A percentile compares a stretch with the other conserved stretches of the same genome.
phyloP scores from a whole-genome alignment of 306 rosid species.

The Argentina anserina region DNA sequence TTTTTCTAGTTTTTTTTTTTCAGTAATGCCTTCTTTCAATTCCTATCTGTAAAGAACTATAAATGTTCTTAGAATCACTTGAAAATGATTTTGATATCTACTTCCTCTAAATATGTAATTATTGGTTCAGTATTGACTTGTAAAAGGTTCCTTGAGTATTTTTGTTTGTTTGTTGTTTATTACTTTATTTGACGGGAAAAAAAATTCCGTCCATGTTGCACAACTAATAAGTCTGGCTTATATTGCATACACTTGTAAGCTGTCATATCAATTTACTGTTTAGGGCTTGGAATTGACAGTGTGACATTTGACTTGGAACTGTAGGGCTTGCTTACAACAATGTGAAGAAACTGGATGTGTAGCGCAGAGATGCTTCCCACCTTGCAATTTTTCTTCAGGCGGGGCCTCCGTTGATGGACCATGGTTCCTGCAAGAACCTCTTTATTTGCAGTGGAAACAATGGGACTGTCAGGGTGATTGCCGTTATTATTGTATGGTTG shows the following conservation, averaged over 20 bases:
- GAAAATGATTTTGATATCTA: not conserved
- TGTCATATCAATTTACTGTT: not conserved
- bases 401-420: constrained; percentile 33
- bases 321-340: constrained; percentile 54
- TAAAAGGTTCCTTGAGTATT: not conserved
- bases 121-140: not conserved
- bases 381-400: constrained; percentile 46
- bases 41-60: not conserved
- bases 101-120: not conserved
- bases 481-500: constrained; percentile 63
- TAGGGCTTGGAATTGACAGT: not conserved
- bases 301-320: constrained; percentile 12
- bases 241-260: constrained; percentile 3
- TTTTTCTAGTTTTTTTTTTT: not conserved
- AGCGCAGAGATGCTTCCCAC: constrained; percentile 52
- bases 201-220: not conserved
- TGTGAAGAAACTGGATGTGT: constrained; percentile 69
- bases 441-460: constrained; percentile 58
- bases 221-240: not conserved
- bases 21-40: not conserved
- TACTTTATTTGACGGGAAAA: no score
- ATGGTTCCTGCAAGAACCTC: constrained; percentile 55
- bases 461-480: constrained; percentile 67
- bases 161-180: not conserved
- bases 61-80: not conserved